phyloP scores from a whole-genome alignment of 202 grass and related monocot genomes.

The Musa balbisiana region DNA sequence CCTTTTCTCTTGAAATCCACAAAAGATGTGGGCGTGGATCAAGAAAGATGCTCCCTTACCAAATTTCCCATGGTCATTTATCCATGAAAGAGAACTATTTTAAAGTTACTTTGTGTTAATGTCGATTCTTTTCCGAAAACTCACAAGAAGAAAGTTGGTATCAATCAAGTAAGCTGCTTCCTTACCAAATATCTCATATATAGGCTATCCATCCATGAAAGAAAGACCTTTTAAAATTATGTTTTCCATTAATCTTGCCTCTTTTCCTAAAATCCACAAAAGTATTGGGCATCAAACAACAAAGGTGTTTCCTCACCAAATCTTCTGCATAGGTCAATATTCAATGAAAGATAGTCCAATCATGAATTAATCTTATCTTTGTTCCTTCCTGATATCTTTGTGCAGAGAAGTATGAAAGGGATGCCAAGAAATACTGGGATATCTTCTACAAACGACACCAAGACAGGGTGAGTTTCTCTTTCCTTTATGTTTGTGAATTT shows the following conservation, averaged over 20 bases:
- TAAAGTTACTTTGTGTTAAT: too few relatives aligned
- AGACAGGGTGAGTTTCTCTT: constrained; percentile 40
- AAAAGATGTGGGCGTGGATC: not conserved
- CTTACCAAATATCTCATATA: too few relatives aligned
- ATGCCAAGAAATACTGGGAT: constrained; percentile 93
- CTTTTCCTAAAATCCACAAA: not conserved
- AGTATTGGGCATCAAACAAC: not conserved
- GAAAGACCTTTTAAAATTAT: too few relatives aligned
- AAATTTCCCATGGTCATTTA: too few relatives aligned
- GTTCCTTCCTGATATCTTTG: not conserved
- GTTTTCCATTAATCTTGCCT: too few relatives aligned
- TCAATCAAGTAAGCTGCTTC: not conserved
- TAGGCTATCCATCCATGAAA: too few relatives aligned
- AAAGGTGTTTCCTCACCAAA: not conserved
- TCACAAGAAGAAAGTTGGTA: not conserved
- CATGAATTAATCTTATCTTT: not conserved
- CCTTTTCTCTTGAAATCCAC: too few relatives aligned
- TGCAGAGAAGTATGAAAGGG: constrained; percentile 90
- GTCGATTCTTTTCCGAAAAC: too few relatives aligned
- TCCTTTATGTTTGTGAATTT: not conserved
- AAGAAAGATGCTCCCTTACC: not conserved
- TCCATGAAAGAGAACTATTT: too few relatives aligned
- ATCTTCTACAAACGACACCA: constrained; percentile 93
- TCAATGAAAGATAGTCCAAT: not conserved
- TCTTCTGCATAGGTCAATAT: not conserved